phyloP scores from a whole-genome alignment of 73 alveolate genomes.

The Tetrahymena malaccensis region DNA sequence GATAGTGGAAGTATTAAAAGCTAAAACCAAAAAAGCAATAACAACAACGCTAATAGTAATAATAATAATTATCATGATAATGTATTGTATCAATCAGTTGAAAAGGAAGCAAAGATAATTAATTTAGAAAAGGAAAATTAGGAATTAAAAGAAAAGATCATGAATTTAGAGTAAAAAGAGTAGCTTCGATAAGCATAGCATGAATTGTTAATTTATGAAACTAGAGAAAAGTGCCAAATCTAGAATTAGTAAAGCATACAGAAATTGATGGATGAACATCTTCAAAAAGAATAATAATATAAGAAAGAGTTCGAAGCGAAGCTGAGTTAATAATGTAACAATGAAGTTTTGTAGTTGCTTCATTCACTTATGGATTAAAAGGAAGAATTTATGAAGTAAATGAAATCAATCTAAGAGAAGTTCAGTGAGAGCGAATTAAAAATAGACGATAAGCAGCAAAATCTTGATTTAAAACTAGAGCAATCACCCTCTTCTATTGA shows the following conservation, averaged over 20 bases:
- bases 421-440: background rate
- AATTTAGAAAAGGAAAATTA: background rate
- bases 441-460: background rate
- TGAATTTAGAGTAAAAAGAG: background rate
- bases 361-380: background rate
- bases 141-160: background rate
- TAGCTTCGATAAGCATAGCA: background rate
- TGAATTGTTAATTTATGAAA: background rate
- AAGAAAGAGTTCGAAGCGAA: background rate
- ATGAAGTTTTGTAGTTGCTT: background rate
- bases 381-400: background rate
- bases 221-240: background rate
- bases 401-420: background rate
- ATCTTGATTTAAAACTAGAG: background rate
- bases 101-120: background rate
- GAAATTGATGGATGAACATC: background rate
- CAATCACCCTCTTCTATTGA: background rate
- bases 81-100: background rate
- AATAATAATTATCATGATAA: background rate
- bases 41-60: background rate
- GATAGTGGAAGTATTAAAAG: background rate
- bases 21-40: background rate
- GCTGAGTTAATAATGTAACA: background rate
- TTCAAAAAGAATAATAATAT: background rate
- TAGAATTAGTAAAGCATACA: background rate